Evolutionary conservation across 140 eudicot species (phyloP).

Genomic region (Flaveria floridana): DNA sequence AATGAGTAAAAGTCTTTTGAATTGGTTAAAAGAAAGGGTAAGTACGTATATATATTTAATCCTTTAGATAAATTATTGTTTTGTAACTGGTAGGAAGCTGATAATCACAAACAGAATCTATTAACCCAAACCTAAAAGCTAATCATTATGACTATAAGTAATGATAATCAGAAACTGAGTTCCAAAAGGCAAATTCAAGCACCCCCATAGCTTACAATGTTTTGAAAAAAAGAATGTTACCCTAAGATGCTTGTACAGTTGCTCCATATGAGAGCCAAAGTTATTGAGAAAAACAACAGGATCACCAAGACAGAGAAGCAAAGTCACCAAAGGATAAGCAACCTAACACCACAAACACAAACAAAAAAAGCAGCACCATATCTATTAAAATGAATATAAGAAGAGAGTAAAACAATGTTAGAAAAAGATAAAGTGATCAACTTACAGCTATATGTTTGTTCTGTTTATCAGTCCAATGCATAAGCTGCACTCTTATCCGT

Average conservation of each 20-base stretch:
- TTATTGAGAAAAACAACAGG: slow-evolving; percentile 75
- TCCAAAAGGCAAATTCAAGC: slow-evolving; percentile 9
- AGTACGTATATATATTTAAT: not conserved
- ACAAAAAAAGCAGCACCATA: slow-evolving; percentile 14
- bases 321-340: slow-evolving; percentile 94
- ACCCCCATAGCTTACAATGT: not conserved
- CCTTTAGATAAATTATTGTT: not conserved
- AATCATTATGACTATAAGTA: not conserved
- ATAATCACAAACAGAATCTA: not conserved
- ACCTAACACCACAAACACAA: slow-evolving; percentile 64
- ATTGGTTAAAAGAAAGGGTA: slow-evolving; percentile 2
- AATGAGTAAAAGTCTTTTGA: not conserved
- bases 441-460: slow-evolving; percentile 96
- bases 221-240: slow-evolving; percentile 41
- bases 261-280: slow-evolving; percentile 94
- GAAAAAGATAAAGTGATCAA: not conserved
- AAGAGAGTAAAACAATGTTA: not conserved
- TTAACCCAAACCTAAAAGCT: not conserved
- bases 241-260: slow-evolving; percentile 85
- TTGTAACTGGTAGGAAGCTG: not conserved
- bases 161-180: not conserved
- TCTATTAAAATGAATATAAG: not conserved
- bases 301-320: slow-evolving; percentile 97
- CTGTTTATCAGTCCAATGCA: slow-evolving; percentile 98
- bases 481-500: slow-evolving; percentile 77